Base-by-base conservation (phyloP, 257 asterid genomes). In the Scutellaria minor region DNA sequence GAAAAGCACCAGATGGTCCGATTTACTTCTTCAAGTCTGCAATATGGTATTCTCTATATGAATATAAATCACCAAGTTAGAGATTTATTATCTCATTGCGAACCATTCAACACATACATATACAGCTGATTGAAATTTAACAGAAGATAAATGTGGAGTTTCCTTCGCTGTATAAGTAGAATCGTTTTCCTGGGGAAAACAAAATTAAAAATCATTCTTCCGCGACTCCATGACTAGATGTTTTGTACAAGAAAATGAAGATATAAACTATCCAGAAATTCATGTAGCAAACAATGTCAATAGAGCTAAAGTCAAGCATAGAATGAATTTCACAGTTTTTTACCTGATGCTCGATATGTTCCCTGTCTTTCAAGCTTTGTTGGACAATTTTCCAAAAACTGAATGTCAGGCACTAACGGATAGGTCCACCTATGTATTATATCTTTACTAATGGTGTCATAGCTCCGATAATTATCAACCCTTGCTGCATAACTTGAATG, bases 401-500 rank as follows among this genome's bases (percentile, higher is more conserved):
- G 96, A 73, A 89, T 81, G 72, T 94, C 97, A 57, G 99, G 97
- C 72, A 94, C 99, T 84, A 94, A 85, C 9, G 99, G 99, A 72
- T 94, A 91, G 64, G 97, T 88, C 97, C 99, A 94, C 79, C 97
- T 77, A 82, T 89, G 97, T 62, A 91, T 85, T 73, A 94, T 88
- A 82, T 94, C 99, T 83, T 94, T 94, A 81, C 99, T 94, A 41
- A 94, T 77, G 13, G 99, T 85, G 82, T 85, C 97, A 68, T 94
- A 94, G 84, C 97, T 88, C 76, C 96, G 89, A 66, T 85, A 94
- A 71, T 94, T 94, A 73, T 94, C 97, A 76, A 94, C 79, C 82
- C 99, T 87, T 69, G 97, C 96, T 6, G 97, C 97, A 82, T 94
- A 94, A 85, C 93, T 89, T 79, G 99, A 88, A 82, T 80, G 88